phyloP scores from a whole-genome alignment of 768 basidiomycete species.

The Macrolepiota fuliginosa region DNA sequence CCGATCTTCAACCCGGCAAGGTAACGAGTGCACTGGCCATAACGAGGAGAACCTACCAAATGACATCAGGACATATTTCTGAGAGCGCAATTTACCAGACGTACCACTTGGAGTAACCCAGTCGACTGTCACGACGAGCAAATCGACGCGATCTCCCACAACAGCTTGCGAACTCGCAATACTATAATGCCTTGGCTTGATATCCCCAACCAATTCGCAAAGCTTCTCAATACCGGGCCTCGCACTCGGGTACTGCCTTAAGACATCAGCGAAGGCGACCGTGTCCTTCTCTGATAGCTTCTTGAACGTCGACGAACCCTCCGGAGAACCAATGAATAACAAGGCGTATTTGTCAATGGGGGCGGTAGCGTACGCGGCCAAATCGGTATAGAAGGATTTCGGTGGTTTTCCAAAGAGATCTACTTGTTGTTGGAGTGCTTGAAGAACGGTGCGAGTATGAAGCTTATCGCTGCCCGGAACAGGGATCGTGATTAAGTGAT shows the following conservation, averaged over 20 bases:
- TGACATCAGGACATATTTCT: constrained; percentile 4
- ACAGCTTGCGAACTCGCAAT: constrained; percentile 96
- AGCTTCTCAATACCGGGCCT: constrained; percentile 80
- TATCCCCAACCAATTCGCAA: constrained; percentile 89
- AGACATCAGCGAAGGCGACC: constrained; percentile 86
- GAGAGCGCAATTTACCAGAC: constrained; percentile 20
- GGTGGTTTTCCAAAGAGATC: constrained; percentile 96
- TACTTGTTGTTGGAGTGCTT: constrained; percentile 93
- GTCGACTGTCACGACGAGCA: constrained; percentile 94
- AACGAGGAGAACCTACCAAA: constrained; percentile 63
- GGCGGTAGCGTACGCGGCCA: constrained; percentile 71
- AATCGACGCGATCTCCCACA: constrained; percentile 91
- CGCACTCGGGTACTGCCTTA: constrained; percentile 75
- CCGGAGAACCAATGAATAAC: constrained; percentile 90
- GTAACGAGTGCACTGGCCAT: constrained; percentile 96
- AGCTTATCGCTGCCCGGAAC: constrained; percentile 62
- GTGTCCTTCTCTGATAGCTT: constrained; percentile 95
- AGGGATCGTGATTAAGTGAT: constrained; percentile 79
- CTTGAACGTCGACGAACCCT: constrained; percentile 91
- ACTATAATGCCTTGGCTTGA: constrained; percentile 97
- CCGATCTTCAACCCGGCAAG: constrained; percentile 81
- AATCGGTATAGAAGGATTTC: constrained; percentile 91
- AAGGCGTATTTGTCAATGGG: constrained; percentile 76
- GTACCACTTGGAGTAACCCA: constrained; percentile 85
- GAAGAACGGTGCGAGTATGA: constrained; percentile 94